Conservation (phyloP, 192 early-diverging fungal genomes). For the Coemansia sp. region DNA sequence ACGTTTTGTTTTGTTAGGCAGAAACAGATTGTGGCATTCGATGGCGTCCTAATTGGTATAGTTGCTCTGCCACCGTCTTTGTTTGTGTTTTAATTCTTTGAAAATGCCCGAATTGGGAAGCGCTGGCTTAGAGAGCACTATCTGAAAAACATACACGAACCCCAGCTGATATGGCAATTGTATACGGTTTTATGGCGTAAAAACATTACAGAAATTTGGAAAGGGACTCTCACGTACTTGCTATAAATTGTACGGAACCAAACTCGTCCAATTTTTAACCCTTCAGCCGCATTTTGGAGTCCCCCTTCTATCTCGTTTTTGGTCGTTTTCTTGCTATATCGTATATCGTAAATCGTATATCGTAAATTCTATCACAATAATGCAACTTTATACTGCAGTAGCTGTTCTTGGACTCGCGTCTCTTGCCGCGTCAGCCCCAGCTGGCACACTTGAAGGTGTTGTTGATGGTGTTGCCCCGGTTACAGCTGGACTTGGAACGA, state of each 20-base stretch:
- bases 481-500: neutral
- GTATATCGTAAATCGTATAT: too few relatives aligned
- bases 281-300: too few relatives aligned
- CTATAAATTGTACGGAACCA: too few relatives aligned
- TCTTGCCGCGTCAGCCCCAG: neutral
- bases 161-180: too few relatives aligned
- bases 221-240: too few relatives aligned
- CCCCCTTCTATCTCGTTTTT: neutral
- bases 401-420: neutral
- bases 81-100: neutral
- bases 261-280: too few relatives aligned
- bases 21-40: neutral
- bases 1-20: neutral
- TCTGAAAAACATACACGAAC: neutral
- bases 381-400: neutral
- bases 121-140: neutral
- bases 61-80: neutral
- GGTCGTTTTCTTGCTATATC: neutral
- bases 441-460: neutral
- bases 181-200: too few relatives aligned
- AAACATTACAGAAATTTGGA: too few relatives aligned
- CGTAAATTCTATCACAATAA: neutral
- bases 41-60: neutral
- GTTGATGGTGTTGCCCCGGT: neutral
- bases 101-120: neutral